Base-by-base conservation (phyloP, 2,329 filamentous ascomycete genomes). In the Ascochyta rabiei region DNA sequence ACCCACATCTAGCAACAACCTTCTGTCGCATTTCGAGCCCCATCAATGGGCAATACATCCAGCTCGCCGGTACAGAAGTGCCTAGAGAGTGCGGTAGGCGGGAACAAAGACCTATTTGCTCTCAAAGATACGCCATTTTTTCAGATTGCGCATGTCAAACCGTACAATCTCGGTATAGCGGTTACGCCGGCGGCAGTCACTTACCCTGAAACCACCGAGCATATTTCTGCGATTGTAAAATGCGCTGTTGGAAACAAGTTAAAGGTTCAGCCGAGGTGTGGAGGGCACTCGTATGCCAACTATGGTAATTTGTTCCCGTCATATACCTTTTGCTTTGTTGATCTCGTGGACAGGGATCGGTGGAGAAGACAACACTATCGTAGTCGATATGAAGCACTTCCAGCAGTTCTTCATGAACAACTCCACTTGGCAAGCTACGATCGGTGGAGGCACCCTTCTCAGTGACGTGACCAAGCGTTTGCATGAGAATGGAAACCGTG, bases 281-380 rank as follows among this genome's bases (percentile, higher is more conserved):
- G 86, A 3, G 86, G 86, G 0, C 86, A 89, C 61, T 87, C 84
- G 0, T 89, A 86, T 56, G 86, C 75, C 0, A 80, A 80, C 2
- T 79, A 80, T 56, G 67, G 71, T 67, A 58, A 4, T 10, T 16
- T 18, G 12, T 33, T 19, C 8, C 4, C 2, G n/a, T 33, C 18
- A 8, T 10, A 6, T 5, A 16, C 2, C 1, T 15, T 12, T 15
- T 3, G 13, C 24, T 9, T n/a, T 2, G 3, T 28, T 40, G 16
- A 45, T 13, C 15, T n/a, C 0, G 26, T 13, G 23, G 37, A 9
- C 45, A 70, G 79, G 78, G 0, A 73, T 81, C 3, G 80, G 80
- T 9, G 80, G 80, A 12, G 67, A 77, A 56, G 71, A 82, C 42
- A 77, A 77, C 10, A 76, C 77, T 31, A 69, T 83, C 24, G 76